Evolutionary conservation across 2,329 filamentous ascomycete species (phyloP).

Genomic region (Penicillium griseofulvum): DNA sequence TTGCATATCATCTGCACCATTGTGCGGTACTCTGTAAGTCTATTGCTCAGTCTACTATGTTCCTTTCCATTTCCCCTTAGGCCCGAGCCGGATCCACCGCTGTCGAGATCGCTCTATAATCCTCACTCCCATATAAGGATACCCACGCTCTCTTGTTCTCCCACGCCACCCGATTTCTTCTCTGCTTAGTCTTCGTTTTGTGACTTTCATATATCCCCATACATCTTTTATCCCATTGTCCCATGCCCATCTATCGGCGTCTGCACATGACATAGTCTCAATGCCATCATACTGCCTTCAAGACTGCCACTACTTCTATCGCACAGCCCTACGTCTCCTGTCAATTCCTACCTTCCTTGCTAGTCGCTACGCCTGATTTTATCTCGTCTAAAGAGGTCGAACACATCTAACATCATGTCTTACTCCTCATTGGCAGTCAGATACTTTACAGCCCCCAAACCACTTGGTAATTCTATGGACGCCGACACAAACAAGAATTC

Average conservation of each 20-base stretch:
- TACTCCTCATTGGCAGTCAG: slow-evolving; percentile 64
- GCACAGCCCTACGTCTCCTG: slow-evolving; percentile 80
- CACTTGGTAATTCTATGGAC: slow-evolving; percentile 68
- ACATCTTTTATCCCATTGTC: neutral
- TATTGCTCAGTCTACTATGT: slow-evolving; percentile 6
- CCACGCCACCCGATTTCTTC: neutral
- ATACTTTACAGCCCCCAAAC: slow-evolving; percentile 68
- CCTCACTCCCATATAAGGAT: slow-evolving; percentile 4
- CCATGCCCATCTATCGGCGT: slow-evolving; percentile 8
- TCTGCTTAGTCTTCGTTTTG: neutral
- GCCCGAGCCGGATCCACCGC: slow-evolving; percentile 15
- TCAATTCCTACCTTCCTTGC: slow-evolving; percentile 78
- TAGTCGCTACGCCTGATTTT: slow-evolving; percentile 61
- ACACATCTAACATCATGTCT: slow-evolving; percentile 56
- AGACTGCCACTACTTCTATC: slow-evolving; percentile 92
- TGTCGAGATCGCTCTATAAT: neutral
- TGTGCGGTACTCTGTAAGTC: slow-evolving; percentile 15
- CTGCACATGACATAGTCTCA: slow-evolving; percentile 45
- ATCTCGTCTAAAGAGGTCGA: neutral
- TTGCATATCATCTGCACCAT: neutral
- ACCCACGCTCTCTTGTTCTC: neutral
- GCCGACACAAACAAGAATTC: slow-evolving; percentile 10
- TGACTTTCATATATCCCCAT: neutral
- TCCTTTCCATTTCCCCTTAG: slow-evolving; percentile 13
- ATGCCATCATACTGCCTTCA: slow-evolving; percentile 82